A percentile compares a stretch with the other conserved stretches of the same genome.
phyloP scores from a whole-genome alignment of 106 monocot species.

The Dactylorhiza incarnata region DNA sequence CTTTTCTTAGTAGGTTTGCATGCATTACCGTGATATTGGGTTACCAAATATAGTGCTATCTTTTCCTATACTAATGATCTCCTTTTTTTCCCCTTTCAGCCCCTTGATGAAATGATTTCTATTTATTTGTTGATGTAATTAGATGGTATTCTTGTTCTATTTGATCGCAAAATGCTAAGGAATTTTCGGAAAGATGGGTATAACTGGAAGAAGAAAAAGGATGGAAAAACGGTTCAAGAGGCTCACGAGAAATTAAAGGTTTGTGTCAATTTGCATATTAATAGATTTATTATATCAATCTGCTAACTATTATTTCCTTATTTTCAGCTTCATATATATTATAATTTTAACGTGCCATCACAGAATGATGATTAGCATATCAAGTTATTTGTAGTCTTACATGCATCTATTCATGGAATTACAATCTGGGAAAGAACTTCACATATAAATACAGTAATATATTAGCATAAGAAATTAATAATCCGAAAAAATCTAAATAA shows the following conservation, averaged over 20 bases:
- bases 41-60: not conserved
- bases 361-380: too few species aligned
- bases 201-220: conserved; percentile 98
- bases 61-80: not conserved
- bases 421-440: too few species aligned
- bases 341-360: not conserved
- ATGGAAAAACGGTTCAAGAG: conserved; percentile 98
- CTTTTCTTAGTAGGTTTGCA: not conserved
- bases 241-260: conserved; percentile 98
- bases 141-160: conserved; percentile 78
- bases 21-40: not conserved
- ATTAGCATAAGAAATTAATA: not conserved
- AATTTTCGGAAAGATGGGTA: conserved; percentile 94
- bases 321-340: not conserved
- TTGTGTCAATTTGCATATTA: conserved; percentile 6
- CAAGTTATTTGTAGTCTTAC: too few species aligned
- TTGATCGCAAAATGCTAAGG: conserved; percentile 80
- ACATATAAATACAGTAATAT: not conserved
- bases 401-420: too few species aligned
- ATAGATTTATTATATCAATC: not conserved
- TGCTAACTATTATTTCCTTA: not conserved
- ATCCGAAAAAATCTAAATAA: not conserved
- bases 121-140: conserved; percentile 12
- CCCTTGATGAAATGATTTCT: not conserved
- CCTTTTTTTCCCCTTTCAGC: not conserved